Base-by-base conservation (phyloP, 2,329 filamentous ascomycete species). In the Aspergillus piperis region DNA sequence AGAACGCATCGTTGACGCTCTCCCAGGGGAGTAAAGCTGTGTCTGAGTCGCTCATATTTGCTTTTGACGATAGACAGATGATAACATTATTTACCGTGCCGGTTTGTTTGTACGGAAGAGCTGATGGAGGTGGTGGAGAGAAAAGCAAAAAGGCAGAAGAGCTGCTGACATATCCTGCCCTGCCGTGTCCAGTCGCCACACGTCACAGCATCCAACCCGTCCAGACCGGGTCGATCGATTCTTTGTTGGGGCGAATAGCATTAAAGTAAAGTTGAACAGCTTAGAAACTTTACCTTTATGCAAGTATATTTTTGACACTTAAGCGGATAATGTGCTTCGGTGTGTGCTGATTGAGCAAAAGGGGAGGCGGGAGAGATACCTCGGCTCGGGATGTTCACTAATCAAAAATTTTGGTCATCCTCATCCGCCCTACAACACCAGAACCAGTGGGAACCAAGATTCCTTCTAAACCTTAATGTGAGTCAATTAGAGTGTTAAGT, bases 341-440 rank as follows among this genome's bases (percentile, higher is more conserved):
- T 23, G 41, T 23, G 41, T 11, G 51, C 54, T 61, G 54, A 42
- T 30, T 13, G 21, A 10, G 3, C 15, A n/a, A 52, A 21, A 21
- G 13, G 21, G n/a, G n/a, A 32, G 44, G 21, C 48, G 8, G 36
- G 13, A 27, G 39, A 23, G 8, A 36, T 21, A 27, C 53, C 53
- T 61, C 59, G 59, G 59, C 55, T 58, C 59, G 55, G 56, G 36
- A 5, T 58, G 59, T 58, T 61, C 59, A 61, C 59, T 61, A 61
- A 61, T 58, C 59, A 53, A 15, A 5, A 47, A 44, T 38, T 47
- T 10, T 8, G 23, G 36, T 58, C 42, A 38, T 44, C 27, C 23
- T 21, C 21, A 23, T 6, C 15, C 36, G 44, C 30, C 51, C 25
- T 25, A 17, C 1, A n/a, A 11, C 27, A 30, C 17, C 7, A 21